Conservation (phyloP, 2,329 filamentous ascomycete species). For the Onygenales sp. region DNA sequence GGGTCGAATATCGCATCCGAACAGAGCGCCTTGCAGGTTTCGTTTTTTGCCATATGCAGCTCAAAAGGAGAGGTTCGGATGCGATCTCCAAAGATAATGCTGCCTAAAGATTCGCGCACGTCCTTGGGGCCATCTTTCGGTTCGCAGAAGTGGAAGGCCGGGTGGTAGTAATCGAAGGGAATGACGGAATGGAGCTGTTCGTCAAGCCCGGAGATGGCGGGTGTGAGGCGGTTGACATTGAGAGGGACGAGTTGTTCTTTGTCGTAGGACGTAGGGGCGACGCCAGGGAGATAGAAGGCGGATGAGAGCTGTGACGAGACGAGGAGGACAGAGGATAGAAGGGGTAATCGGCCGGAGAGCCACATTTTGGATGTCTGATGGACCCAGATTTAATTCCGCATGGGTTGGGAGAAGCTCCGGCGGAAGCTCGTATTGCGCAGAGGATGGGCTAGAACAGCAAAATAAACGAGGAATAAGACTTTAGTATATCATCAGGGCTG, state of each 20-base stretch:
- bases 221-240: slow-evolving; percentile 86
- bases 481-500: not conserved
- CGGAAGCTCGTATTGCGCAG: not conserved
- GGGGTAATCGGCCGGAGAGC: slow-evolving; percentile 20
- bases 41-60: slow-evolving; percentile 74
- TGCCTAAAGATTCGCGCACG: slow-evolving; percentile 82
- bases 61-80: slow-evolving; percentile 96
- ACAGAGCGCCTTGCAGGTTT: slow-evolving; percentile 79
- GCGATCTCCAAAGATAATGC: slow-evolving; percentile 92
- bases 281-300: slow-evolving; percentile 92
- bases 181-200: slow-evolving; percentile 82
- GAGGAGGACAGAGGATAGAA: slow-evolving; percentile 23
- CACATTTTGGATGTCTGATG: slow-evolving; percentile 23
- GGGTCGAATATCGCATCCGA: slow-evolving; percentile 55
- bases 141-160: slow-evolving; percentile 76
- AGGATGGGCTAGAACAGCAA: not conserved
- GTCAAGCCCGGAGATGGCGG: slow-evolving; percentile 67
- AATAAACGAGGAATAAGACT: not conserved
- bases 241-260: slow-evolving; percentile 70
- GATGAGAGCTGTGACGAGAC: slow-evolving; percentile 32
- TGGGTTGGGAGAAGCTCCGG: not conserved
- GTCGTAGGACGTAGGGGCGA: slow-evolving; percentile 88
- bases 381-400: not conserved
- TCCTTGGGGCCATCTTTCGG: slow-evolving; percentile 67
- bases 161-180: slow-evolving; percentile 92